These are phyloP conservation scores for Chrysosporium queenslandicum DNA, from an alignment of 2,329 filamentous ascomycete genomes.

Conservation along the genomic window DNA sequence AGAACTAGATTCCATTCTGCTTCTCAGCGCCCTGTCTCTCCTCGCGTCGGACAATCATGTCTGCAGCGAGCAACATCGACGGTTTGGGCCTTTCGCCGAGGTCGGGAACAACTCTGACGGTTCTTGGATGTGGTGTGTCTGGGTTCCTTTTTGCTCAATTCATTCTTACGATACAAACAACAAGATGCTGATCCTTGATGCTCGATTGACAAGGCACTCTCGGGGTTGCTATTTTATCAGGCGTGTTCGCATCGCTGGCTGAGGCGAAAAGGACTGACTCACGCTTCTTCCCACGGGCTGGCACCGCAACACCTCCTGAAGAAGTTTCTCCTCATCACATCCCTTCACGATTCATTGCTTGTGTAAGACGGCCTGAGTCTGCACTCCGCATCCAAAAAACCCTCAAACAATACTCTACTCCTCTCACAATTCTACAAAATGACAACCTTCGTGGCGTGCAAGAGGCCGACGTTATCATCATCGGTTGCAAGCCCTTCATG, in stretches of 20 bases:
- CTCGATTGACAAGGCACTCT: slow-evolving; percentile 53
- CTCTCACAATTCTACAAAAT: slow-evolving; percentile 58
- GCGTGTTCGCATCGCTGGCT: slow-evolving; percentile 62
- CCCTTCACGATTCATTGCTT: slow-evolving; percentile 69
- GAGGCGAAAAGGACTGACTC: slow-evolving; percentile 36
- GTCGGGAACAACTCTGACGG: slow-evolving; percentile 54
- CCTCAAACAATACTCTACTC: slow-evolving; percentile 52
- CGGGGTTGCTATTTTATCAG: slow-evolving; percentile 73
- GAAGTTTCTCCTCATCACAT: slow-evolving; percentile 45
- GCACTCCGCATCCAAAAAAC: slow-evolving; percentile 58
- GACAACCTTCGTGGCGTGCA: slow-evolving; percentile 59
- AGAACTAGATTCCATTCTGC: background rate
- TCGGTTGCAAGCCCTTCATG: slow-evolving; percentile 73
- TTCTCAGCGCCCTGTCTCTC: background rate
- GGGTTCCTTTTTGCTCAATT: background rate
- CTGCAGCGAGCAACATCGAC: slow-evolving; percentile 6
- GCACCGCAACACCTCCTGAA: slow-evolving; percentile 29
- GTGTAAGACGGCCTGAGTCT: slow-evolving; percentile 60
- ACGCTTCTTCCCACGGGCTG: slow-evolving; percentile 29
- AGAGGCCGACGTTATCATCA: slow-evolving; percentile 61
- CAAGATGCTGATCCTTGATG: background rate
- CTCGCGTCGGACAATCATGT: slow-evolving; percentile 3
- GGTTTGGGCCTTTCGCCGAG: slow-evolving; percentile 28
- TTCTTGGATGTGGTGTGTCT: slow-evolving; percentile 65
- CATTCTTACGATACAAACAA: background rate